Evolutionary conservation across 1,139 yeast species (phyloP).

Genomic region (Debaryomyces sp.): DNA sequence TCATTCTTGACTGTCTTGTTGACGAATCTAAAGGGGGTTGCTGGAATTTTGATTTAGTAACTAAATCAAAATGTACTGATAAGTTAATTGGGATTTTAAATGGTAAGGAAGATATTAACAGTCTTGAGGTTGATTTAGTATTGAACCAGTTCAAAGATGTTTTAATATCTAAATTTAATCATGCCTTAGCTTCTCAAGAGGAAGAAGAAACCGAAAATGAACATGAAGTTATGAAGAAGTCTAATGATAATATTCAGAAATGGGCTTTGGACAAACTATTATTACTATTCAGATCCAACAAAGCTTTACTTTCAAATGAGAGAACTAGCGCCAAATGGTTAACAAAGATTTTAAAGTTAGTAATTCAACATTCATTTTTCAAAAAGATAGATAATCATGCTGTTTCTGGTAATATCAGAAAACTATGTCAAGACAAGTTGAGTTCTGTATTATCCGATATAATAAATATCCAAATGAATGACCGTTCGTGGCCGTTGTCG

Average conservation of each 20-base stretch:
- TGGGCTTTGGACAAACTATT: slow-evolving; percentile 74
- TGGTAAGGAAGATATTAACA: slow-evolving; percentile 18
- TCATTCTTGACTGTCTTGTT: slow-evolving; percentile 51
- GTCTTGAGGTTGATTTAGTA: slow-evolving; percentile 17
- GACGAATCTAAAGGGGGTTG: slow-evolving; percentile 58
- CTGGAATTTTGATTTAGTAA: slow-evolving; percentile 74
- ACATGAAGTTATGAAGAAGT: slow-evolving; percentile 17
- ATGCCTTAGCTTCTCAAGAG: slow-evolving; percentile 26
- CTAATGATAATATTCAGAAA: slow-evolving; percentile 51
- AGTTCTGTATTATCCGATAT: slow-evolving; percentile 67
- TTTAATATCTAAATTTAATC: slow-evolving; percentile 25
- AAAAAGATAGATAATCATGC: slow-evolving; percentile 18
- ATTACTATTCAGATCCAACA: slow-evolving; percentile 56
- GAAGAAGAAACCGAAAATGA: slow-evolving; percentile 12
- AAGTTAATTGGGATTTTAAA: slow-evolving; percentile 44
- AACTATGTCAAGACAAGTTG: slow-evolving; percentile 59
- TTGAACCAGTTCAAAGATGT: slow-evolving; percentile 23
- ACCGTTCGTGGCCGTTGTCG: slow-evolving; percentile 62
- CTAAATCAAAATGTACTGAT: slow-evolving; percentile 72
- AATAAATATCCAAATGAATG: slow-evolving; percentile 46
- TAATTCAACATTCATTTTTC: slow-evolving; percentile 63
- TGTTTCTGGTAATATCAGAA: slow-evolving; percentile 35
- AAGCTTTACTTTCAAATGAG: slow-evolving; percentile 22
- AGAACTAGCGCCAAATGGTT: slow-evolving; percentile 23
- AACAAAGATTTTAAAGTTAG: slow-evolving; percentile 50